Percentiles rank a stretch among this genome's conserved stretches.
Evolutionary conservation across 2,329 filamentous ascomycete species (phyloP).

Genomic region (Amesomyces nigricolor): DNA sequence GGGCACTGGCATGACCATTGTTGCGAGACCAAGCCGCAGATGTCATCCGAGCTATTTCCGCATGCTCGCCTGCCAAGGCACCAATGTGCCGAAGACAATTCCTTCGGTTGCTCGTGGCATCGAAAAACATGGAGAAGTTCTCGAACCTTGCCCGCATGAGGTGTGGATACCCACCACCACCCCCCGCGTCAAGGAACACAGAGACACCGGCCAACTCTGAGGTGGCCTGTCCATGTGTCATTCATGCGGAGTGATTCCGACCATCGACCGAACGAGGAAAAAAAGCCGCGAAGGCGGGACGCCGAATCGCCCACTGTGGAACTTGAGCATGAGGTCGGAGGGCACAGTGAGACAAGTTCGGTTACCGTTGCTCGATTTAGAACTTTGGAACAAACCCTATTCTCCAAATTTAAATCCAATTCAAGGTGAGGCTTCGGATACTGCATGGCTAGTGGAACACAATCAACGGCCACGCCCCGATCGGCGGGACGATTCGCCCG

Average conservation of each 20-base stretch:
- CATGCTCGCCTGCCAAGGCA: too few relatives aligned
- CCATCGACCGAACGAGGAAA: neutral
- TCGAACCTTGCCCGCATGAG: too few relatives aligned
- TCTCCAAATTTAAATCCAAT: neutral
- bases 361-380: constrained; percentile 2
- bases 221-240: neutral
- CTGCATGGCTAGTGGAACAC: neutral
- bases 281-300: neutral
- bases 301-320: neutral
- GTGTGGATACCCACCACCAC: neutral
- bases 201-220: neutral
- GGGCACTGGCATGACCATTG: neutral
- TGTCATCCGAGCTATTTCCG: too few relatives aligned
- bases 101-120: too few relatives aligned
- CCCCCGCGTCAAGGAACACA: neutral
- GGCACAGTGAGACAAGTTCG: neutral
- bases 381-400: neutral
- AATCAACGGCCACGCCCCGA: neutral
- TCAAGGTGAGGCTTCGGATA: neutral
- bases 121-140: too few relatives aligned
- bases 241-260: neutral
- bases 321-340: neutral
- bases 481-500: constrained; percentile 18
- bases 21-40: too few relatives aligned
- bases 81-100: too few relatives aligned